These are phyloP conservation scores for Paramecium octaurelia DNA, from an alignment of 73 alveolate genomes.

Conservation along the genomic window DNA sequence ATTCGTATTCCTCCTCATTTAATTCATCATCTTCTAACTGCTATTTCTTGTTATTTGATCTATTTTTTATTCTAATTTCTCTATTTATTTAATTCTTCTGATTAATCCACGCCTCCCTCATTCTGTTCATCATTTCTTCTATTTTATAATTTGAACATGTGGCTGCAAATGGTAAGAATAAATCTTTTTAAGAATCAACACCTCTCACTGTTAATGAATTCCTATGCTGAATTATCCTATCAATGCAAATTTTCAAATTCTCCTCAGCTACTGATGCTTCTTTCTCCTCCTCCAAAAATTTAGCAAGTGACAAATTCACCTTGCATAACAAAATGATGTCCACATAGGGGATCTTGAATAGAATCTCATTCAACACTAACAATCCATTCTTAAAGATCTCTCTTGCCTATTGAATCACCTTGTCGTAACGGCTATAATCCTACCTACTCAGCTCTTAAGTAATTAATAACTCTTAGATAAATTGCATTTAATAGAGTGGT, in stretches of 20 bases:
- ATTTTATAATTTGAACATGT: conserved; percentile 89
- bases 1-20: conserved; percentile 92
- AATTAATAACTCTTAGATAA: conserved; percentile 61
- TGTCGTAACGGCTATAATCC: conserved; percentile 61
- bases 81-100: conserved; percentile 77
- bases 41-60: conserved; percentile 53
- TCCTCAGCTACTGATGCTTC: conserved; percentile 70
- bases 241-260: conserved; percentile 69
- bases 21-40: conserved; percentile 84
- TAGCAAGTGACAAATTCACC: conserved; percentile 69
- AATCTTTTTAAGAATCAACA: conserved; percentile 74
- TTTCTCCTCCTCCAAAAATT: conserved; percentile 70
- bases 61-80: conserved; percentile 80
- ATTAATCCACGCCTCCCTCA: conserved; percentile 75
- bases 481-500: conserved; percentile 62
- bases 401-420: conserved; percentile 52
- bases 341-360: conserved; percentile 62
- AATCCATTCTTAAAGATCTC: conserved; percentile 66
- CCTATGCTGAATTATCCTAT: conserved; percentile 66
- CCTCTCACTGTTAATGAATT: conserved; percentile 65
- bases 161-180: conserved; percentile 79
- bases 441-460: conserved; percentile 62
- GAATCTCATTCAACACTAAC: conserved; percentile 63
- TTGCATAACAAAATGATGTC: conserved; percentile 69
- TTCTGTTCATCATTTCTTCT: conserved; percentile 77